Percentiles rank a stretch among this genome's conserved stretches.
phyloP scores from a whole-genome alignment of 1,284 basidiomycete species.

The Vanrija humicola region DNA sequence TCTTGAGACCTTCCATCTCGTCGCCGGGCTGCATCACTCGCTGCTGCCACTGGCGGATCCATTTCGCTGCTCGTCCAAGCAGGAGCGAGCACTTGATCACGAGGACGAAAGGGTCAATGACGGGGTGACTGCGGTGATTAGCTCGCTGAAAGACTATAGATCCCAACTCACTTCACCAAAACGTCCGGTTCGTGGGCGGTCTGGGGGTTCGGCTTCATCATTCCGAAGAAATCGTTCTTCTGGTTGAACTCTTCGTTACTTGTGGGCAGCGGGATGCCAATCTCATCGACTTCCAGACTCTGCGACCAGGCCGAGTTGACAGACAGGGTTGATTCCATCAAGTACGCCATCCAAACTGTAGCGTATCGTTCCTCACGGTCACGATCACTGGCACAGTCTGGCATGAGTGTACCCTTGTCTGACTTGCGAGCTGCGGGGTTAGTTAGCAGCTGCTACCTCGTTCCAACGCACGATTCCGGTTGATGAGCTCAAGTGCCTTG shows the following conservation, averaged over 20 bases:
- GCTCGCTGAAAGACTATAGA: not conserved
- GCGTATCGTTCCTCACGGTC: constrained; percentile 38
- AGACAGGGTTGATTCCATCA: constrained; percentile 30
- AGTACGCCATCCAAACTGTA: constrained; percentile 37
- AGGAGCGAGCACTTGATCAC: constrained; percentile 29
- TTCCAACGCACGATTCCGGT: constrained; percentile 16
- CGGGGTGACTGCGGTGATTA: constrained; percentile 27
- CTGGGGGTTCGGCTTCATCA: constrained; percentile 33
- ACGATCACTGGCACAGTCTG: constrained; percentile 15
- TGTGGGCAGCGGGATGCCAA: constrained; percentile 28
- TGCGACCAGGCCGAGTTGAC: constrained; percentile 32
- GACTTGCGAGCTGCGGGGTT: constrained; percentile 7
- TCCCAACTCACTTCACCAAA: constrained; percentile 20
- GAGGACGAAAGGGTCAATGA: constrained; percentile 36
- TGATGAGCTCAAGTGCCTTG: constrained; percentile 32
- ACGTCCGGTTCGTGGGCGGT: constrained; percentile 25
- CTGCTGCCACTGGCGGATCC: constrained; percentile 38
- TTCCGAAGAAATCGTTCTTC: constrained; percentile 5
- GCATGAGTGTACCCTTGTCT: constrained; percentile 30
- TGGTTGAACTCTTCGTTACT: constrained; percentile 20
- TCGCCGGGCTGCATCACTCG: constrained; percentile 29
- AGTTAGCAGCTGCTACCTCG: not conserved
- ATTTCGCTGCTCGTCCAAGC: constrained; percentile 22
- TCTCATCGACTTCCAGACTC: constrained; percentile 24
- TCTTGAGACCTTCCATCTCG: constrained; percentile 18